Evolutionary conservation across 75 land plant genomes (phyloP), one percentile per base, ranked within the genome.

Genomic region (Isoetes taiwanensis): DNA sequence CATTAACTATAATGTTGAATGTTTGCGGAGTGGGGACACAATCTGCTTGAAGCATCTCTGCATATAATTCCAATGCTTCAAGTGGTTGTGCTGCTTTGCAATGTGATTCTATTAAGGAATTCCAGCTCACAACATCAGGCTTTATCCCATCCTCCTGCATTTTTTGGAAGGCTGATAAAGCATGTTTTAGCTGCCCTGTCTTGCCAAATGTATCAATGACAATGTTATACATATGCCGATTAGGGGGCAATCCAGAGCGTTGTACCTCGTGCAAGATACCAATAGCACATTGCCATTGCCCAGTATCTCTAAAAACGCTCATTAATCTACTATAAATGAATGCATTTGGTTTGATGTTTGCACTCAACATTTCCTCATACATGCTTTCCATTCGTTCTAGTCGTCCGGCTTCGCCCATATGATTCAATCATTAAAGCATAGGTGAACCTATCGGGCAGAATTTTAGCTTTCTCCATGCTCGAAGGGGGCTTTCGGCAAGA

Each of bases 131-230:
- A 3, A 35, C 62, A 63, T 93, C 89, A 0, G 95, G 98, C 28
- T 75, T 19, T 17, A 93, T 69, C 4, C 81, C 90, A 27, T 83
- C 83, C 5, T 34, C 52, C 9, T 69, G 17, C 98, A 93, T 93
- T 62, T 67, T 59, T 11, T 77, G 76, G 58, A 87, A 93, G 4
- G 84, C 61, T 17, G 63, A 56, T 59, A 83, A 54, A 0, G 85
- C 88, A 52, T 81, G 81, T 28, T 81, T 64, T 3, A 81, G 62
- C 46, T 75, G 72, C 43, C 86, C 77, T 50, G 72, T 65, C 68
- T 77, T 87, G 25, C 95, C 98, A 64, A 83, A 84, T 1, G 83
- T 69, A 62, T 93, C 94, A 29, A 93, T 81, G 66, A 90, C 67
- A 19, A 87, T 79, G 69, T 93, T 93, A 57, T 81, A 93, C 30